These are phyloP conservation scores for Dipodascopsis tothii DNA, from an alignment of 805 yeast genomes.

Conservation along the genomic window DNA sequence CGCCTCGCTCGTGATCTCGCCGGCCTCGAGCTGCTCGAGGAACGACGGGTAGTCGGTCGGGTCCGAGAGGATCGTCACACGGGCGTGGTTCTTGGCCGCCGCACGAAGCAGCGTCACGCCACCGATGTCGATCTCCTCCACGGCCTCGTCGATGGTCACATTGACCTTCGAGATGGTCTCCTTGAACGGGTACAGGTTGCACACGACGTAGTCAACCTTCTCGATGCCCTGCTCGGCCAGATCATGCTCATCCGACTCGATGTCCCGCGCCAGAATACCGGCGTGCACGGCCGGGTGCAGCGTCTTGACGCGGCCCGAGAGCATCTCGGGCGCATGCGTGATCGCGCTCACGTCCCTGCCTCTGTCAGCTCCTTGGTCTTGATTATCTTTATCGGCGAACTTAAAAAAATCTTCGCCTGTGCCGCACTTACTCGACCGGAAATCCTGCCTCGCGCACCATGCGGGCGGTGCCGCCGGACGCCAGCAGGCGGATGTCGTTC, in stretches of 20 bases:
- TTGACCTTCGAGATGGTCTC: conserved; percentile 93
- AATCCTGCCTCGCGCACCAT: conserved; percentile 95
- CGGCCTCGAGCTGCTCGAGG: conserved; percentile 64
- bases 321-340: conserved; percentile 98
- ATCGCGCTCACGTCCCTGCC: conserved; percentile 71
- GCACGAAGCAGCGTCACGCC: conserved; percentile 96
- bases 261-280: conserved; percentile 89
- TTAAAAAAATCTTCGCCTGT: background rate
- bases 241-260: conserved; percentile 84
- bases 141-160: conserved; percentile 94
- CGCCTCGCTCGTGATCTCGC: conserved; percentile 63
- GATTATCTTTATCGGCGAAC: too few species aligned
- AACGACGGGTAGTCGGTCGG: conserved; percentile 88
- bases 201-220: conserved; percentile 93
- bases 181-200: conserved; percentile 96
- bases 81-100: conserved; percentile 95
- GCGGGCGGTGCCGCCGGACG: conserved; percentile 95
- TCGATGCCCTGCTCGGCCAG: conserved; percentile 83
- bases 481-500: conserved; percentile 83
- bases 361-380: too few species aligned
- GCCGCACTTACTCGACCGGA: conserved; percentile 59
- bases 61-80: conserved; percentile 92
- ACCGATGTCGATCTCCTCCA: conserved; percentile 97
- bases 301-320: conserved; percentile 97
- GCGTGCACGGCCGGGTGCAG: conserved; percentile 98